A percentile compares a stretch with the other conserved stretches of the same genome.
phyloP scores from a whole-genome alignment of 1,284 basidiomycete species.

The Marasmius tenuissimus region DNA sequence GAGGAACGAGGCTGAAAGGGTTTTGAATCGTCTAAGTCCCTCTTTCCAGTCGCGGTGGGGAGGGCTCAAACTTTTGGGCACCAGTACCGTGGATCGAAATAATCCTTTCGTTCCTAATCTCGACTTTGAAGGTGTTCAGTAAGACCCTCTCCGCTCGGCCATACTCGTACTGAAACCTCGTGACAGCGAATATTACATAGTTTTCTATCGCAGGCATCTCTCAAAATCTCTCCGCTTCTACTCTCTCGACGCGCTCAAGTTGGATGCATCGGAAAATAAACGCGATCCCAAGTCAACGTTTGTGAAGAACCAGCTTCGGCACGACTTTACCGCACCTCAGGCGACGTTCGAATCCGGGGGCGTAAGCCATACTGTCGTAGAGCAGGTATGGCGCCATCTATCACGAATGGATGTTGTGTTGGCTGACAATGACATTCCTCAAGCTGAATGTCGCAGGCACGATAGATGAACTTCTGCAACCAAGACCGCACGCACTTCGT shows the following conservation, averaged over 20 bases:
- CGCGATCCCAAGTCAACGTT: not conserved
- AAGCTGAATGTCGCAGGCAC: constrained; percentile 24
- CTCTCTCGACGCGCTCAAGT: constrained; percentile 40
- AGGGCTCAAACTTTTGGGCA: not conserved
- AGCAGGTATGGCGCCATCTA: constrained; percentile 21
- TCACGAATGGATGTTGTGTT: not conserved
- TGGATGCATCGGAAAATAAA: constrained; percentile 21
- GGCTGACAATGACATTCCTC: not conserved
- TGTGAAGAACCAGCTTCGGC: constrained; percentile 3
- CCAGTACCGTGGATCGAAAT: not conserved
- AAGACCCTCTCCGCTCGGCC: constrained; percentile 13
- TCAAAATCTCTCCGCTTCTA: constrained; percentile 55
- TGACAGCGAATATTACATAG: constrained; percentile 27
- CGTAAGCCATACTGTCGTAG: constrained; percentile 23
- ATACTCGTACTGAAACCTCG: constrained; percentile 18
- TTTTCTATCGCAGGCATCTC: constrained; percentile 53
- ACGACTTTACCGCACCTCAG: constrained; percentile 30
- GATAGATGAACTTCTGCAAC: constrained; percentile 14
- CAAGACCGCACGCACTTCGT: constrained; percentile 3
- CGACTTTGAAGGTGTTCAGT: constrained; percentile 13
- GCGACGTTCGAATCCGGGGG: constrained; percentile 13
- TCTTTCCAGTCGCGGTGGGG: not conserved
- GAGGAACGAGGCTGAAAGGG: not conserved
- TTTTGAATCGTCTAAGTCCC: not conserved
- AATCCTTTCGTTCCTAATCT: constrained; percentile 12